Base-by-base conservation (phyloP, 495 filamentous ascomycete genomes). In the Hypoxylon lienhwacheense region DNA sequence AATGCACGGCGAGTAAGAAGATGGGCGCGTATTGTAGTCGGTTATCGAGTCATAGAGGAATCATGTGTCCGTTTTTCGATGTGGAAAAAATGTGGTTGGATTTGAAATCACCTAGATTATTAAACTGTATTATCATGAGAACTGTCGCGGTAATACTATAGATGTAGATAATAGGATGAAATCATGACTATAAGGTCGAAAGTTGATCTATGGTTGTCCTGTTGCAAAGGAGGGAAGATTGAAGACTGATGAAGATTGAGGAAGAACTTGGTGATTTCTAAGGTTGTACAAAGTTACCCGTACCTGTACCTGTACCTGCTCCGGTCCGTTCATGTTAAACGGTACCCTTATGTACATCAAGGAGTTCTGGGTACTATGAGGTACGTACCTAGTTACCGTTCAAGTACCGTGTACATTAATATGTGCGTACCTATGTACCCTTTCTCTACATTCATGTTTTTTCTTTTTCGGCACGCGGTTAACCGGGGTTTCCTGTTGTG, bases 1-100 rank as follows among this genome's bases (percentile, higher is more conserved):
- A 52, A 42, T 36, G 28, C 42, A 25, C 41, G 28, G 34, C 19
- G 52, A 28, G 17, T 7, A 41, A 12, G 25, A 43, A 22, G 37
- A 47, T 37, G 22, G n/a, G 26, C 16, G 42, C 19, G 22, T n/a
- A n/a, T n/a, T n/a, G n/a, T 15, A 40, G 36, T 37, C 19, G 16
- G 28, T 29, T 53, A 60, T 50, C 50, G 45, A 59, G 42, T 48
- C 55, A 59, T 59, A 15, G 42, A 20, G 28, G 6, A 41, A 10
- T 12, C 35, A 33, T 15, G 6, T 28, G 2, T 7, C 21, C 31
- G 7, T 25, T 21, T 33, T 24, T 11, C 7, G 2, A n/a, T 24
- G 7, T 35, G 3, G n/a, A 7, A 35, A 16, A 3, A 35, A 29
- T 4, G 1, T 37, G 11, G 24, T 8, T 8, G 10, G n/a, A n/a